Evolutionary conservation across 1,139 yeast species (phyloP).

Genomic region (Lodderomyces pseudojiufengensis): DNA sequence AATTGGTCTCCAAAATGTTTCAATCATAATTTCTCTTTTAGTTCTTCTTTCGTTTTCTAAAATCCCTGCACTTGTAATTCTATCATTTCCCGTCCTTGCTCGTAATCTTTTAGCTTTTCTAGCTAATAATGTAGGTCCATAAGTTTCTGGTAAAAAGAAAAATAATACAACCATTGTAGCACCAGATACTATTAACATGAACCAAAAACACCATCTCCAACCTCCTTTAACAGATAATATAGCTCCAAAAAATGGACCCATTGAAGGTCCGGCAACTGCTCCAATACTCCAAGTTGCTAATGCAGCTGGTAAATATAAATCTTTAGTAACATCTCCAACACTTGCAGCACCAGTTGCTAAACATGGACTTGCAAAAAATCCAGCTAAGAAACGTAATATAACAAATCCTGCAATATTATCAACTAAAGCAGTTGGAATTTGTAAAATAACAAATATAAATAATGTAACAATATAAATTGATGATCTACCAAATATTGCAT

Average conservation of each 20-base stretch:
- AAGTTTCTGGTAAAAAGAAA: slow-evolving; percentile 35
- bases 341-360: slow-evolving; percentile 37
- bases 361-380: slow-evolving; percentile 33
- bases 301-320: slow-evolving; percentile 30
- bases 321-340: slow-evolving; percentile 23
- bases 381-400: slow-evolving; percentile 29
- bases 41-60: slow-evolving; percentile 21
- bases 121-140: slow-evolving; percentile 29
- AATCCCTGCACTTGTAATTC: slow-evolving; percentile 29
- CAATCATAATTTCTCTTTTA: slow-evolving; percentile 23
- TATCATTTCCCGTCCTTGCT: slow-evolving; percentile 30
- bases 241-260: slow-evolving; percentile 38
- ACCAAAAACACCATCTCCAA: slow-evolving; percentile 39
- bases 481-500: slow-evolving; percentile 51
- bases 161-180: slow-evolving; percentile 21
- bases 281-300: slow-evolving; percentile 34
- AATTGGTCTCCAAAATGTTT: slow-evolving; percentile 49
- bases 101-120: slow-evolving; percentile 37
- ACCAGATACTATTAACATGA: slow-evolving; percentile 31
- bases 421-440: slow-evolving; percentile 32
- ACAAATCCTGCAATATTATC: slow-evolving; percentile 28
- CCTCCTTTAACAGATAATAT: slow-evolving; percentile 25
- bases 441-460: slow-evolving; percentile 30
- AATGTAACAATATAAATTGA: slow-evolving; percentile 29
- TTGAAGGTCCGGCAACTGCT: slow-evolving; percentile 34